Base-by-base conservation (phyloP, 805 yeast species). In the Wickerhamiella cacticola region DNA sequence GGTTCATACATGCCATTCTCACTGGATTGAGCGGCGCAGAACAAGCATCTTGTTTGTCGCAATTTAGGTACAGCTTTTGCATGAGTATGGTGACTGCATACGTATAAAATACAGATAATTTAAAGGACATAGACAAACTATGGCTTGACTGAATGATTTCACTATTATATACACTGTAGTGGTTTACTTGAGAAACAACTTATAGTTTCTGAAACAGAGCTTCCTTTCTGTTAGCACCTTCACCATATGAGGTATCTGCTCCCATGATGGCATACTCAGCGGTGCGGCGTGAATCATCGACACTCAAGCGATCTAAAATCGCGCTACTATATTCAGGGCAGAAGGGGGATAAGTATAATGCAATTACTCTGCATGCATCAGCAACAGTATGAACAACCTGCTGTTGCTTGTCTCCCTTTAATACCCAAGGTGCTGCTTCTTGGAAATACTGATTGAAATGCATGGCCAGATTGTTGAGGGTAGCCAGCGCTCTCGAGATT, bases 371-470 rank as follows among this genome's bases (percentile, higher is more conserved):
- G 13, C 79, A 70, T 0, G 78, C 72, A 55, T 89, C 97, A 7
- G 83, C 73, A 0, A 85, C 80, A 7, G 74, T 57, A 52, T 73
- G 77, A 2, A 88, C 75, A 12, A 78, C 71, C 40, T 48, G 34
- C 5, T 49, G 49, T 13, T 55, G 54, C 7, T 62, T 62, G 1
- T 53, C 50, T 2, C 56, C 52, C 1, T 57, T 56, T 40, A 65
- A 67, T 44, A 66, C 62, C 97, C 97, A 89, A 0, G 96, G 96
- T 56, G 78, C 80, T 5, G 77, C 65, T 1, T 63, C 66, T 58
- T 85, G 94, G 53, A 87, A 71, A 26, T 81, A 72, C 16, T 67
- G 68, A 58, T 89, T 89, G 1, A 83, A 80, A 13, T 68, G 48
- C 53, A 57, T 54, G 18, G 53, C 56, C 7, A 48, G 52, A 9